A percentile compares a stretch with the other conserved stretches of the same genome.
These are phyloP conservation scores for Pontederia crassipes DNA, from an alignment of 176 grass and related monocot genomes.

Conservation along the genomic window DNA sequence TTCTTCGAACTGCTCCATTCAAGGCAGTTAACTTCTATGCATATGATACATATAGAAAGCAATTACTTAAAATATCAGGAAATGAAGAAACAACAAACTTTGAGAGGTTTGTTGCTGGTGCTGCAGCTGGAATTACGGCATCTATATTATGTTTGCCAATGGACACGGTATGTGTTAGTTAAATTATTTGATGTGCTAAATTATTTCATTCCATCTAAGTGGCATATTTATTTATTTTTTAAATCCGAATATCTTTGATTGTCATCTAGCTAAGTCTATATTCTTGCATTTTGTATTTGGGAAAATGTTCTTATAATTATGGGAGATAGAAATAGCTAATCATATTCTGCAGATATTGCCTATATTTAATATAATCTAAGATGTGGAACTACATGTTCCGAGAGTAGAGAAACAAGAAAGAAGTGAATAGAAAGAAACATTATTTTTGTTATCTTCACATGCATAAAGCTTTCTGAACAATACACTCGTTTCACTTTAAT, in stretches of 20 bases:
- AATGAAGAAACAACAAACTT: slow-evolving; percentile 93
- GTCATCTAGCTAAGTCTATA: no score
- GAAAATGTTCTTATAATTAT: no score
- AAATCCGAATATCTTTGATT: background rate
- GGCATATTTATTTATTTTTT: background rate
- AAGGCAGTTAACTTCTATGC: slow-evolving; percentile 97
- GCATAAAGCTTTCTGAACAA: background rate
- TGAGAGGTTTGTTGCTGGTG: slow-evolving; percentile 92
- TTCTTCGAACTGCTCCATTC: slow-evolving; percentile 95
- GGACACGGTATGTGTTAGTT: slow-evolving; percentile 73
- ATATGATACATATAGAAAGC: slow-evolving; percentile 88
- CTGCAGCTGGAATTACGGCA: slow-evolving; percentile 77
- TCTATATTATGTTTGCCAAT: slow-evolving; percentile 78
- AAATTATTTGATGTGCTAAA: no score
- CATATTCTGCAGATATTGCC: no score
- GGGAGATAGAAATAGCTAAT: no score
- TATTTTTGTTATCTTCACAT: background rate
- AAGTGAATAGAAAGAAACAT: background rate
- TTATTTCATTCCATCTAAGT: no score
- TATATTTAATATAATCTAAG: no score
- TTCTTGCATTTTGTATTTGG: no score
- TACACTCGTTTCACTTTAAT: slow-evolving; percentile 7
- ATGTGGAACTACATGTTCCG: no score
- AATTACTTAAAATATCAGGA: slow-evolving; percentile 64
- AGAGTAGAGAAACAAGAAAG: no score